Base-by-base conservation (phyloP, 495 filamentous ascomycete genomes). In the Tuber umbilicatum region DNA sequence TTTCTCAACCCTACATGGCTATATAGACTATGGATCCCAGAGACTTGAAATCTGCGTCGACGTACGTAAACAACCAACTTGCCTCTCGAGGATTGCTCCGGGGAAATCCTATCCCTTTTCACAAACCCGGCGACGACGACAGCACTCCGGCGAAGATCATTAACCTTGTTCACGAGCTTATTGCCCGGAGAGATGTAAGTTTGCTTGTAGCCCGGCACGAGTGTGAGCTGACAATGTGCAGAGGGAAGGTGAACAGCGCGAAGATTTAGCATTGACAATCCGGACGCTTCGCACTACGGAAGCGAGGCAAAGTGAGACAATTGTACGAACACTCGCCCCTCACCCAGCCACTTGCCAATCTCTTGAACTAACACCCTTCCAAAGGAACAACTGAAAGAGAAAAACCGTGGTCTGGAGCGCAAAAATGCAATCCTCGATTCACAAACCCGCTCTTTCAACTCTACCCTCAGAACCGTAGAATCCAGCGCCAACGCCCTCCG, bases 21-120 rank as follows among this genome's bases (percentile, higher is more conserved):
- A 31, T 68, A 73, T 37, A n/a, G 43, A 50, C 40, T 38, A 95
- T 95, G 89, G 93, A 96, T 82, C 83, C 88, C 73, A 89, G 91
- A 73, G 94, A 92, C 84, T 85, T 97, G 68, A 89, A 91, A 78
- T 93, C 93, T 73, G 95, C 95, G 39, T 97, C 94, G 73, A 89
- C 89, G 69, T 98, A 98, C 84, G 91, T 99, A 85, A 99, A 99
- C 86, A 97, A 97, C 83, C 90, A 97, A 74, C 86, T 99, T 42
- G 88, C 97, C 45, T 93, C 94, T 5, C 90, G 95, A 60, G 95
- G 95, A 31, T 87, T 99, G 35, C 85, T 98, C 17, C 91, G 92
- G 81, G 91, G 93, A 78, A 87, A 89, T 74, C 88, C 88, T 42
- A 95, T 99, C 83, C 89, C 97, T 81, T 99, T 98, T 82, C 90